Percentiles rank a stretch among this genome's conserved stretches.
These are phyloP conservation scores for Starmerella apicola DNA, from an alignment of 805 yeast species.

Conservation along the genomic window DNA sequence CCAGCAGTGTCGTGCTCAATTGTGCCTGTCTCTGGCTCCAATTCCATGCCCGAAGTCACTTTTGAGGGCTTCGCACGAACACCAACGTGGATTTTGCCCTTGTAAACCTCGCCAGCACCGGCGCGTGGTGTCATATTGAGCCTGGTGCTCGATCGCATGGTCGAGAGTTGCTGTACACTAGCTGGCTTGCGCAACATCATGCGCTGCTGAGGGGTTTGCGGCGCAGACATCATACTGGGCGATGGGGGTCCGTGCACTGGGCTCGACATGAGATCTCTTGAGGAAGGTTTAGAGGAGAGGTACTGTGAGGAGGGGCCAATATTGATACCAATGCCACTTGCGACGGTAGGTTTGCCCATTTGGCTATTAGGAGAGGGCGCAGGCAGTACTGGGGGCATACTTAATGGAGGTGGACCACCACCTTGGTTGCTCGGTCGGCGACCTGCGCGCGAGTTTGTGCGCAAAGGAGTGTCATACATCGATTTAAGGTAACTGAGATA, in stretches of 20 bases:
- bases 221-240: constrained; percentile 2
- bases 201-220: constrained; percentile 15
- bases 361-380: not conserved
- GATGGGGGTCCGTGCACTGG: not conserved
- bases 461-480: not conserved
- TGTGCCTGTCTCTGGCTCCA: constrained; percentile 3
- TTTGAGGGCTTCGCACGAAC: constrained; percentile 45
- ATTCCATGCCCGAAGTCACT: constrained; percentile 5
- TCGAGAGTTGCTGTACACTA: constrained; percentile 19
- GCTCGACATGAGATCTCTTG: not conserved
- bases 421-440: not conserved
- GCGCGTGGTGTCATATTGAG: constrained; percentile 10
- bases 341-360: not conserved
- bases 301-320: not conserved
- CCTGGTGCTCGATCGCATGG: constrained; percentile 11
- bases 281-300: not conserved
- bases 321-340: not conserved
- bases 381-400: not conserved
- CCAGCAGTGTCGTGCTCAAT: constrained; percentile 33
- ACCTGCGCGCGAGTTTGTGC: not conserved
- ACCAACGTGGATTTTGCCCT: constrained; percentile 64
- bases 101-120: constrained; percentile 29
- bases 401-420: not conserved
- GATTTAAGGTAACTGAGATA: no score
- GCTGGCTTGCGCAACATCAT: constrained; percentile 17